phyloP scores from a whole-genome alignment of 441 rosid species.

The Hura crepitans region DNA sequence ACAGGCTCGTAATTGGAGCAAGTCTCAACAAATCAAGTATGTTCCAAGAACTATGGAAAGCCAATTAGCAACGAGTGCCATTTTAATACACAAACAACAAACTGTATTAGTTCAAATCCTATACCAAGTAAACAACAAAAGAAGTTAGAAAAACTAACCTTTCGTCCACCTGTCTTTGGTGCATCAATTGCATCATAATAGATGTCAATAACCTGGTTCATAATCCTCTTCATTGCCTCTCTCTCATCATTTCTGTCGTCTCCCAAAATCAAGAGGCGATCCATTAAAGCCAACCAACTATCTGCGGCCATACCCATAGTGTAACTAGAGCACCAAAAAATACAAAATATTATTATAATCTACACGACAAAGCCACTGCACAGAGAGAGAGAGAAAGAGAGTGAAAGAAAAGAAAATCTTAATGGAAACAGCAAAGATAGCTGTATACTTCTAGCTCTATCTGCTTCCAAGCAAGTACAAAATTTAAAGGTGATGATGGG shows the following conservation, averaged over 20 bases:
- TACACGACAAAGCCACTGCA: not conserved
- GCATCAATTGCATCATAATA: constrained; percentile 87
- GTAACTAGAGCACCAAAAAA: constrained; percentile 42
- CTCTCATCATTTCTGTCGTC: constrained; percentile 39
- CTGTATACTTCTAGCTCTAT: not conserved
- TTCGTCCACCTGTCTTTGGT: constrained; percentile 48
- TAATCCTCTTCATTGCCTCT: constrained; percentile 29
- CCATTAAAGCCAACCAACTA: constrained; percentile 70
- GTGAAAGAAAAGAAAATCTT: no score
- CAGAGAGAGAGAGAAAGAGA: no score
- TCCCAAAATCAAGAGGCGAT: constrained; percentile 46
- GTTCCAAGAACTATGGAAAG: not conserved
- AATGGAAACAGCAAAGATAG: not conserved
- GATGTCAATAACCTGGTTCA: constrained; percentile 40
- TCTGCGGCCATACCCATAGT: constrained; percentile 59
- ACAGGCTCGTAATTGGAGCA: not conserved
- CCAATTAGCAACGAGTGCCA: not conserved
- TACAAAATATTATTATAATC: not conserved
- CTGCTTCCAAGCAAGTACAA: not conserved
- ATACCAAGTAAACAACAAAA: not conserved
- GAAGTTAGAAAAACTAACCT: constrained; percentile 32
- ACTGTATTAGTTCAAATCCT: not conserved
- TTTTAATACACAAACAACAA: constrained; percentile 4
- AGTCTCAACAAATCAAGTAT: not conserved
- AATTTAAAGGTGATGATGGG: not conserved